phyloP scores from a whole-genome alignment of 176 grass and related monocot species.

The Eleusine indica region DNA sequence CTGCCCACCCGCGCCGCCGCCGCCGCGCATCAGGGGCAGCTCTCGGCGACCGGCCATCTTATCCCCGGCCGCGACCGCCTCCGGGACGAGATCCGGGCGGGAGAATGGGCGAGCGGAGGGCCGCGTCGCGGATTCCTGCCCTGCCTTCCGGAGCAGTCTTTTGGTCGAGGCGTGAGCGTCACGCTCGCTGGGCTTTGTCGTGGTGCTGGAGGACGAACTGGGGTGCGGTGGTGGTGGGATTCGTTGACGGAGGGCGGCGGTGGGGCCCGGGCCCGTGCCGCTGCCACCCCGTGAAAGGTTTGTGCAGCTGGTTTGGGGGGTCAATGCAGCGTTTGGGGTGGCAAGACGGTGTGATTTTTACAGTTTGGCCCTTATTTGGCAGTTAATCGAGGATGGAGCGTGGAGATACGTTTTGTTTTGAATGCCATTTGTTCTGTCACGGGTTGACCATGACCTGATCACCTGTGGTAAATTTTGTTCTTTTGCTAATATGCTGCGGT shows the following conservation, averaged over 20 bases:
- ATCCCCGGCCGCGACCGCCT: slow-evolving; percentile 3
- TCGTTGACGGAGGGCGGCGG: not conserved
- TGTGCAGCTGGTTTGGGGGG: not conserved
- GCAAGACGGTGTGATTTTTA: not conserved
- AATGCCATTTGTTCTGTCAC: not conserved
- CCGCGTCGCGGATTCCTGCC: slow-evolving; percentile 1
- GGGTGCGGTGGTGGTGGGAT: not conserved
- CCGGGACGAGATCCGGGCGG: slow-evolving; percentile 28
- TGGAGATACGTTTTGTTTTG: not conserved
- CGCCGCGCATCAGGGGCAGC: slow-evolving; percentile 59
- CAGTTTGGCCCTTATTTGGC: not conserved
- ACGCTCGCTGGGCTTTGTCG: slow-evolving; percentile 33
- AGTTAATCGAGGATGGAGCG: not conserved
- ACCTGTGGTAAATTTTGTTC: not conserved
- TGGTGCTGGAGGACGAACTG: slow-evolving; percentile 24
- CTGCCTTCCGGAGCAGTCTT: not conserved
- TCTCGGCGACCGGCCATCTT: slow-evolving; percentile 83
- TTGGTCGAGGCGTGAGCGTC: slow-evolving; percentile 29
- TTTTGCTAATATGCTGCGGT: not conserved
- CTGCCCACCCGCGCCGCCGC: slow-evolving; percentile 24
- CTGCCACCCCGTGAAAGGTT: not conserved
- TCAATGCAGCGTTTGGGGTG: not conserved
- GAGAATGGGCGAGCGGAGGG: not conserved
- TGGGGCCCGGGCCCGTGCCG: not conserved
- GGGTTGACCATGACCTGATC: not conserved